Base-by-base conservation (phyloP, 176 grass and related monocot genomes). In the Paspalum notatum region DNA sequence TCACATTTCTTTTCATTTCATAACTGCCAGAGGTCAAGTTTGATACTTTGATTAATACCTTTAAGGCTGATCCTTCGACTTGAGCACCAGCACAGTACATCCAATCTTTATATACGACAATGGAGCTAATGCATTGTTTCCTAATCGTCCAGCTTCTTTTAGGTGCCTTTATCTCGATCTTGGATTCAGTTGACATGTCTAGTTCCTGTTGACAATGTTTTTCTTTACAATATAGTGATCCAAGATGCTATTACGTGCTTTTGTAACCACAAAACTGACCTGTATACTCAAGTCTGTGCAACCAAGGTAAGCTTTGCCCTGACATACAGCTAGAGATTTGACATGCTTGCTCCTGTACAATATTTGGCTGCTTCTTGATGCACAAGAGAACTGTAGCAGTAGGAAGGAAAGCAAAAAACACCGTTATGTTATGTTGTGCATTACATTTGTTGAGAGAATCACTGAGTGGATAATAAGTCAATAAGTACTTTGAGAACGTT, bases 301-400 rank as follows among this genome's bases (percentile, higher is more conserved):
- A 21, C 96, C 93, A 81, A 95, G 90, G 76, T 95, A 99, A 82
- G 82, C 75, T 93, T 95, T 99, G 9, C 93, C 96, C 53, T 93
- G 86, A 65, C 68, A 80, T 72, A 89, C 58, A 84, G 87, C 84
- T 88, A 99, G 58, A 62, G 87, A 91, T 86, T 93, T 95, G 42
- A 90, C 66, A 72, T 88, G 91, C 52, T 95, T 99, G 66, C 84
- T 90, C 87, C 94, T 95, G 80, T 90, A 99, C 67, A 95, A 87
- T 70, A 76, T 80, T 56, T 93, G 84, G 40, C 63, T 93, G 72
- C 82, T 95, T 90, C 93, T 91, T 82, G 93, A 91, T 68, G 82
- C 76, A 64, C 83, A 88, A 66, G 85, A 93, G 57, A 99, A 90
- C 96, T 99, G 74, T 49, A 62, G n/a, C 79, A 87, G 22, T 53